These are phyloP conservation scores for Cinnamomum chago DNA, from an alignment of 164 flowering plant genomes.

Conservation along the genomic window DNA sequence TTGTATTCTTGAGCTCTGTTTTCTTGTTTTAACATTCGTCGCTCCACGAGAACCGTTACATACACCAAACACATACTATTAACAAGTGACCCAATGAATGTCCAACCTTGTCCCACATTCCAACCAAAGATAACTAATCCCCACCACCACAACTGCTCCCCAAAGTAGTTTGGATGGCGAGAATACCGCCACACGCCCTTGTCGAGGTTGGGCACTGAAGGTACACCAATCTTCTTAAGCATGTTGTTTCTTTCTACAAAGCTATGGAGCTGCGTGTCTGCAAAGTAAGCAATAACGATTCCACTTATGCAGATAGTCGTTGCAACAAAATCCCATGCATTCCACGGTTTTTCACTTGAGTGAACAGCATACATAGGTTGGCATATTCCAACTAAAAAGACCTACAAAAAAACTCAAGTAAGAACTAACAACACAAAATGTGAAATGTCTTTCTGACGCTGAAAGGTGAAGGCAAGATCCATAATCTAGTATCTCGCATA, in stretches of 20 bases:
- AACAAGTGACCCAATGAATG: conserved; percentile 59
- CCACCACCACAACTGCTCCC: conserved; percentile 99
- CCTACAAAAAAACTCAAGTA: conserved; percentile 32
- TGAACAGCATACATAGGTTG: conserved; percentile 75
- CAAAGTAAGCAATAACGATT: conserved; percentile 57
- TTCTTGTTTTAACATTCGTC: conserved; percentile 63
- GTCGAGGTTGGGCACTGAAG: conserved; percentile 51
- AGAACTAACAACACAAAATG: not conserved
- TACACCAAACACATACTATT: conserved; percentile 72
- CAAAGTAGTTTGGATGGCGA: conserved; percentile 90
- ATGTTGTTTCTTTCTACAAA: conserved; percentile 50
- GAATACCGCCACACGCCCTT: conserved; percentile 80
- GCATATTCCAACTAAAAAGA: conserved; percentile 70
- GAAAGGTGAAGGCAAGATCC: not conserved
- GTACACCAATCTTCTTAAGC: conserved; percentile 47
- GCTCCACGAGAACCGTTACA: conserved; percentile 82
- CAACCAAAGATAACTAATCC: conserved; percentile 74
- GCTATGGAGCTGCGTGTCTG: conserved; percentile 77
- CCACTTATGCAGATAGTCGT: conserved; percentile 48
- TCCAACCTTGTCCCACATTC: conserved; percentile 80
- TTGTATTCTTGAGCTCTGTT: conserved; percentile 70
- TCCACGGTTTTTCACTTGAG: conserved; percentile 50
- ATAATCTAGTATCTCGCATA: too few species aligned
- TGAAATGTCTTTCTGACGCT: not conserved
- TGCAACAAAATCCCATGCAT: conserved; percentile 64